Base-by-base conservation (phyloP, 352 stramenopile species). In the Phytophthora vignae region DNA sequence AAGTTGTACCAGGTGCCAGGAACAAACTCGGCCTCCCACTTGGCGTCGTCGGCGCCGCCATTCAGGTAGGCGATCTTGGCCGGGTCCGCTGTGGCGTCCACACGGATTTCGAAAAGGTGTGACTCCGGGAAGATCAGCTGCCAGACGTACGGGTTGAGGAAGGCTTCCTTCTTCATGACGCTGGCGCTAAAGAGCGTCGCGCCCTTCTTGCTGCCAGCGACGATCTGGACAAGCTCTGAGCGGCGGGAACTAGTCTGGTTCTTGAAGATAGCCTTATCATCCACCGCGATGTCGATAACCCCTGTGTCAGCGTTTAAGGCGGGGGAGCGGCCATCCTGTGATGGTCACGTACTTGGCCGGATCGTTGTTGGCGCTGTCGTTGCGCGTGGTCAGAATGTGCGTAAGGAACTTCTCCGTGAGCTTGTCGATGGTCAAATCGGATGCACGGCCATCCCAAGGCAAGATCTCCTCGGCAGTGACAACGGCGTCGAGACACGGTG, bases 1-100 rank as follows among this genome's bases (percentile, higher is more conserved):
- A 90, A 88, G 74, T 90, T 90, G 81, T 87, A 89, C 83, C 81
- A 90, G 31, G 79, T 89, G 29, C 71, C 74, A 11, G 63, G 58
- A 61, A 76, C 62, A 49, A 88, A 89, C 54, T 81, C 66, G 14
- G 75, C 77, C 50, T 80, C 55, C 77, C 81, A 90, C 79, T 83
- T 82, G 62, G 67, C 31, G 17, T 88, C 79, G 1, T 27, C 71
- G 7, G 78, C 74, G 12, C 78, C 78, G 54, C 75, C 77, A 58
- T 72, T 85, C 17, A 74, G 58, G 69, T 84, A 89, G 60, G 83
- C 80, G 55, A 90, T 81, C 79, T 78, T 85, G n/a, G 75, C 64
- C 2, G 79, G 75, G 53, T 64, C 68, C 36, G 42, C 46, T 17
- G 70, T 77, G 19, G 81, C 77, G 64, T 91, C 79, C 44, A 89